A percentile compares a stretch with the other conserved stretches of the same genome.
phyloP scores from a whole-genome alignment of 2,329 filamentous ascomycete species.

The Pseudofabraea citricarpa region DNA sequence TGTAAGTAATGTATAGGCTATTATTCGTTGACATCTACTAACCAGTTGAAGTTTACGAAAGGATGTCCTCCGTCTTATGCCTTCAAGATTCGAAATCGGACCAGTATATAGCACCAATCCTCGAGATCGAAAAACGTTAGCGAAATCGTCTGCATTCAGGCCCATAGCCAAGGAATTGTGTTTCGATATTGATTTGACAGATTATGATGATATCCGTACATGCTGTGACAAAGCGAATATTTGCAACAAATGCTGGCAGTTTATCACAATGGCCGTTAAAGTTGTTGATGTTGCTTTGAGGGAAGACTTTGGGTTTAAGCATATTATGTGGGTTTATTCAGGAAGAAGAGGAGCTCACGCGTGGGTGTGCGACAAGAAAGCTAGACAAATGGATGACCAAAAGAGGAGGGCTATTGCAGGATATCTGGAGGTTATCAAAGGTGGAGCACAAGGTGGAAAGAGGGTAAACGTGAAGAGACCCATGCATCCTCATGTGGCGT shows the following conservation, averaged over 20 bases:
- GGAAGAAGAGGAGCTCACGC: slow-evolving; percentile 95
- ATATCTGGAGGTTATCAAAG: slow-evolving; percentile 86
- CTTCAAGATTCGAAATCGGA: slow-evolving; percentile 94
- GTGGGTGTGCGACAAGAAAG: slow-evolving; percentile 92
- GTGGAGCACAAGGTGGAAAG: slow-evolving; percentile 80
- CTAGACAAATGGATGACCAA: slow-evolving; percentile 78
- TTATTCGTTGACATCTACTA: slow-evolving; percentile 9
- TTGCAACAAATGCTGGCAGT: slow-evolving; percentile 90
- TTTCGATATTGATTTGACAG: slow-evolving; percentile 99
- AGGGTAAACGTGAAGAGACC: slow-evolving; percentile 80
- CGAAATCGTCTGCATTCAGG: slow-evolving; percentile 75
- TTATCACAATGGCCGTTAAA: slow-evolving; percentile 97
- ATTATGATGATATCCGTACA: slow-evolving; percentile 94
- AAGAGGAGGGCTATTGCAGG: slow-evolving; percentile 80
- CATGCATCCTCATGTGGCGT: slow-evolving; percentile 82
- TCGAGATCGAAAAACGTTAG: slow-evolving; percentile 82
- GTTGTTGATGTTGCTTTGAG: slow-evolving; percentile 81
- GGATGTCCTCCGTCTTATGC: slow-evolving; percentile 82
- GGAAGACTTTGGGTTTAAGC: slow-evolving; percentile 94
- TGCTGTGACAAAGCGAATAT: slow-evolving; percentile 94
- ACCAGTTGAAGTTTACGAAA: slow-evolving; percentile 65
- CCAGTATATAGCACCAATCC: slow-evolving; percentile 96
- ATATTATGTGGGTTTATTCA: slow-evolving; percentile 98
- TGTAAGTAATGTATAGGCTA: slow-evolving; percentile 34
- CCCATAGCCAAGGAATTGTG: slow-evolving; percentile 91